Evolutionary conservation across 441 rosid genomes (phyloP), one percentile per base, ranked within the genome.

Genomic region (Populus hybrid): DNA sequence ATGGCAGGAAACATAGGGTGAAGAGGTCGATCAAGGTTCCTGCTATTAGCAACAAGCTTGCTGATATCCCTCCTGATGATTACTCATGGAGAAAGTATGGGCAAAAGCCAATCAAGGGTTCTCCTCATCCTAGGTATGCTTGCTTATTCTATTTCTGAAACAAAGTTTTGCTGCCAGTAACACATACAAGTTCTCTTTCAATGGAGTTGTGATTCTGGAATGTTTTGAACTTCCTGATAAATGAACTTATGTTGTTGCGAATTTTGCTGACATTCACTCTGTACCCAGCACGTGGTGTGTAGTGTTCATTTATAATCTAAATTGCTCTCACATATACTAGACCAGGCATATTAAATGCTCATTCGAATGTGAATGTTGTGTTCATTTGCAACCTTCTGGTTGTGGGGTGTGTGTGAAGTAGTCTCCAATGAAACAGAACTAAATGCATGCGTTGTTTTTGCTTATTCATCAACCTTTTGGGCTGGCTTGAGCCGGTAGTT

Each of bases 81-180:
- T 92, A 82, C 69, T 92, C 94, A 0, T 92, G 96, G 96, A 90
- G 96, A 82, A 92, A 92, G 82, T 92, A 92, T 50, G 96, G 96
- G 38, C 96, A 91, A 82, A 91, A 91, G 79, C 95, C 95, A 50
- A 91, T 91, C 78, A 91, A 92, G 83, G 96, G 96, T 64, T 92
- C 96, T 79, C 96, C 96, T 81, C 90, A 92, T 72, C 96, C 96
- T n/a, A 87, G 96, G 96, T 92, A 86, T 74, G 66, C 81, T 75
- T 26, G 12, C 4, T 40, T 70, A 72, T 57, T 67, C 9, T 6
- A 67, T 14, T 78, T 66, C 36, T 12, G 9, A 18, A 46, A 42
- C 34, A 18, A 5, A 54, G 61, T 54, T 54, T 54, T 54, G n/a
- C 26, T 72, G 35, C 79, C 8, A 46, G 61, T 40, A 32, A 4